phyloP scores from a whole-genome alignment of 108 stramenopile species.

The Cyclotella cryptica region DNA sequence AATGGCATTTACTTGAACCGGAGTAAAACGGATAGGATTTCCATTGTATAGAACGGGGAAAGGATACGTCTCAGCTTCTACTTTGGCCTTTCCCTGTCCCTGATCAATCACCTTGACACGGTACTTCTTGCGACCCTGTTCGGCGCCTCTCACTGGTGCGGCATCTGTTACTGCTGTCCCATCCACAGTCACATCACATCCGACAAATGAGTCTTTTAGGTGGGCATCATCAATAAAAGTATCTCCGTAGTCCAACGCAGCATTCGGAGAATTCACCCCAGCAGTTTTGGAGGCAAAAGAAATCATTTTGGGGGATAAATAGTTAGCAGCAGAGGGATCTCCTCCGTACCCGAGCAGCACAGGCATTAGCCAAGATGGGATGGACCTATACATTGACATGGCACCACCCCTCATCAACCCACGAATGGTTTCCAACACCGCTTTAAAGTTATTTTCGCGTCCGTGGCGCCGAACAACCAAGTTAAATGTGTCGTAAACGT shows the following conservation, averaged over 20 bases:
- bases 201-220: constrained; percentile 72
- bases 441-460: constrained; percentile 95
- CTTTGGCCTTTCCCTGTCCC: constrained; percentile 20
- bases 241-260: constrained; percentile 89
- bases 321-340: constrained; percentile 83
- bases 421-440: constrained; percentile 93
- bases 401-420: constrained; percentile 75
- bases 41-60: constrained; percentile 55
- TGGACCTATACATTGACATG: constrained; percentile 79
- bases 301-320: constrained; percentile 68
- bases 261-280: constrained; percentile 74
- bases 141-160: no score
- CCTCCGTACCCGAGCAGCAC: constrained; percentile 90
- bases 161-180: constrained; percentile 21
- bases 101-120: constrained; percentile 59
- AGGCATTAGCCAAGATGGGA: constrained; percentile 93
- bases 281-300: constrained; percentile 75
- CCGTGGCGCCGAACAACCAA: constrained; percentile 90
- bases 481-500: constrained; percentile 82
- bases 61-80: constrained; percentile 64
- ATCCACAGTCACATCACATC: constrained; percentile 52
- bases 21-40: constrained; percentile 95
- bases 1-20: constrained; percentile 95
- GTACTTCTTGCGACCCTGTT: constrained; percentile 54
- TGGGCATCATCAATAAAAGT: constrained; percentile 87